Percentiles rank a stretch among this genome's conserved stretches.
Conservation (phyloP, 345 rosid species). For the Eucalyptus grandis region DNA sequence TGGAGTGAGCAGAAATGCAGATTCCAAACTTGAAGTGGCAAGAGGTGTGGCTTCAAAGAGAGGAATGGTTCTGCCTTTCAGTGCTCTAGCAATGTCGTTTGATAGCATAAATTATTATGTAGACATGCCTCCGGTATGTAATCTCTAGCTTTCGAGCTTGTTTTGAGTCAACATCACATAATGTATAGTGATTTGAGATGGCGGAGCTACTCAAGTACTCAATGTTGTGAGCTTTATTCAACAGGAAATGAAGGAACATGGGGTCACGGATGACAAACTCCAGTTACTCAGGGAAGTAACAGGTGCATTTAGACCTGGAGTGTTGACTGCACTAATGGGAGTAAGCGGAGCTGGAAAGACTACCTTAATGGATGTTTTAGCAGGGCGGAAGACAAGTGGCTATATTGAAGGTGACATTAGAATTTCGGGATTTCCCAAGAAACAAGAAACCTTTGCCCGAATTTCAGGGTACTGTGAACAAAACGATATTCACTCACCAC, state of each 20-base stretch:
- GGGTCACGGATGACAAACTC: slow-evolving; percentile 15
- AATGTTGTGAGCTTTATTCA: background rate
- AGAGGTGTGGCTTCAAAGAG: slow-evolving; percentile 28
- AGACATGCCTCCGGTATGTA: slow-evolving; percentile 45
- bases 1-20: slow-evolving; percentile 12
- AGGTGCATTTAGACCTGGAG: slow-evolving; percentile 32
- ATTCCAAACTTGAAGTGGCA: slow-evolving; percentile 1
- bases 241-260: slow-evolving; percentile 36
- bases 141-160: background rate
- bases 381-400: slow-evolving; percentile 33
- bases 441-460: slow-evolving; percentile 13
- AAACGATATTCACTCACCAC: slow-evolving; percentile 6
- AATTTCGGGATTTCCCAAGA: slow-evolving; percentile 30
- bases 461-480: slow-evolving; percentile 12
- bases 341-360: slow-evolving; percentile 44
- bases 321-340: slow-evolving; percentile 37
- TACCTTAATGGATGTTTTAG: slow-evolving; percentile 34
- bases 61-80: slow-evolving; percentile 53
- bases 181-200: background rate
- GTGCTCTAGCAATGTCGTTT: slow-evolving; percentile 51
- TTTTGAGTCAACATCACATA: background rate
- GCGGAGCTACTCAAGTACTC: background rate
- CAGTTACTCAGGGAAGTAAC: slow-evolving; percentile 26
- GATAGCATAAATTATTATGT: slow-evolving; percentile 35
- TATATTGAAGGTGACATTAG: slow-evolving; percentile 26